Evolutionary conservation across 1,139 yeast species (phyloP).

Genomic region (Protomyces lactucae-debilis): DNA sequence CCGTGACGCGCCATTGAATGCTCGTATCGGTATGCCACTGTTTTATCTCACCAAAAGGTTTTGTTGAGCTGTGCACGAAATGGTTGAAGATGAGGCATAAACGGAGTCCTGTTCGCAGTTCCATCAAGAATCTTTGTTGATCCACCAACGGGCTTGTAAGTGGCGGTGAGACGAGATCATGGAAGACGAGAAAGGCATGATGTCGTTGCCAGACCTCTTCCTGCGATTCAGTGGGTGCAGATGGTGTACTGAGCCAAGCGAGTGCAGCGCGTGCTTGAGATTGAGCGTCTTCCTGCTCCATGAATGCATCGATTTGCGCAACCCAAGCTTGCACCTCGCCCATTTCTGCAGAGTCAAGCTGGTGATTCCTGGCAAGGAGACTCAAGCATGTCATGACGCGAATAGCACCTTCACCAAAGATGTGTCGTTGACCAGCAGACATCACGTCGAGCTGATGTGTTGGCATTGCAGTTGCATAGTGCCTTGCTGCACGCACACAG

Average conservation of each 20-base stretch:
- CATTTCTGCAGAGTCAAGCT: not conserved
- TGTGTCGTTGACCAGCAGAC: not conserved
- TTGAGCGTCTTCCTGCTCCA: not conserved
- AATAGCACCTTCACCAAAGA: conserved; percentile 21
- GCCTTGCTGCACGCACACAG: conserved; percentile 11
- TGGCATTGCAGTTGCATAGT: conserved; percentile 6
- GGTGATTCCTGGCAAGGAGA: not conserved
- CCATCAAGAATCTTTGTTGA: not conserved
- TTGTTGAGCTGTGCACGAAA: conserved; percentile 9
- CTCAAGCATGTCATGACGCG: not conserved
- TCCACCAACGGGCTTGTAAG: not conserved
- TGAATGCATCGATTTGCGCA: not conserved
- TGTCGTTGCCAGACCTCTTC: not conserved
- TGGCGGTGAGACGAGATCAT: not conserved
- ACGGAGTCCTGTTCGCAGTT: conserved; percentile 10
- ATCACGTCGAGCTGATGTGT: not conserved
- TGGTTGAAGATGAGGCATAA: conserved; percentile 15
- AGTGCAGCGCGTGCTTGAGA: not conserved
- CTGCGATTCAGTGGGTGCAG: not conserved
- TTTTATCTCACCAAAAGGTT: conserved; percentile 16
- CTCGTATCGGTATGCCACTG: conserved; percentile 7
- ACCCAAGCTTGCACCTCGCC: conserved; percentile 1
- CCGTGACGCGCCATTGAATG: conserved; percentile 18
- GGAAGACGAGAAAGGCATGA: conserved; percentile 3
- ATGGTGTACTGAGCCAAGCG: not conserved